Conservation (phyloP, 257 asterid species). For the Echium plantagineum region DNA sequence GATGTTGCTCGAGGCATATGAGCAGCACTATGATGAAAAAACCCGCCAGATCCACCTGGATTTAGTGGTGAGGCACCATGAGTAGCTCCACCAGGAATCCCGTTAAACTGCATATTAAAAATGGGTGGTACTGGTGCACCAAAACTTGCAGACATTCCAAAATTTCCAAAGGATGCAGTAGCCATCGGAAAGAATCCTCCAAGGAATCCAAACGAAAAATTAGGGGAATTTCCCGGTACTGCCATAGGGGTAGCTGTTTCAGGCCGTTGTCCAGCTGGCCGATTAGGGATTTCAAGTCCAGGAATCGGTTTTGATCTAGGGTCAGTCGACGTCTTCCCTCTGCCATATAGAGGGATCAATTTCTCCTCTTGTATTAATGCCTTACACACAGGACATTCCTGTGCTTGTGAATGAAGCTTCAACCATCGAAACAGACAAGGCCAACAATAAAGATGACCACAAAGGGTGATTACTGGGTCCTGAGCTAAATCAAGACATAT, state of each 20-base stretch:
- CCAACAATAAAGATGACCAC: slow-evolving; percentile 74
- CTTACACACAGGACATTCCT: slow-evolving; percentile 64
- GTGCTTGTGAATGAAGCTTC: slow-evolving; percentile 36
- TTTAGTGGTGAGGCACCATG: too few species aligned
- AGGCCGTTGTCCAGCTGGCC: slow-evolving; percentile 36
- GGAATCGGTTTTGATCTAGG: slow-evolving; percentile 56
- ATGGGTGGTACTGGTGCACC: too few species aligned
- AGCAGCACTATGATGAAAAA: too few species aligned
- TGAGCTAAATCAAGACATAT: slow-evolving; percentile 64
- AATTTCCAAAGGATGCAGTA: slow-evolving; percentile 35
- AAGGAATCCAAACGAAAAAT: slow-evolving; percentile 25
- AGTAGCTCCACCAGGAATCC: too few species aligned
- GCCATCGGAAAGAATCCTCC: slow-evolving; percentile 31
- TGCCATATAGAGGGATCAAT: slow-evolving; percentile 52
- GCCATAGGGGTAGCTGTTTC: slow-evolving; percentile 38
- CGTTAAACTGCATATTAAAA: too few species aligned
- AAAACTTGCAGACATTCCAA: neutral
- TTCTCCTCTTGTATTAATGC: slow-evolving; percentile 51
- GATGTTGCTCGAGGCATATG: too few species aligned
- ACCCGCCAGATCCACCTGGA: too few species aligned
- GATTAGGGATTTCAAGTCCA: slow-evolving; percentile 38
- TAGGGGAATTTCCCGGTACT: slow-evolving; percentile 25
- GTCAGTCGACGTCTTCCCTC: slow-evolving; percentile 51
- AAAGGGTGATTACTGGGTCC: slow-evolving; percentile 57
- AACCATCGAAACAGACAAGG: slow-evolving; percentile 68